These are phyloP conservation scores for Phyllachora maydis DNA, from an alignment of 2,329 filamentous ascomycete species.

Conservation along the genomic window DNA sequence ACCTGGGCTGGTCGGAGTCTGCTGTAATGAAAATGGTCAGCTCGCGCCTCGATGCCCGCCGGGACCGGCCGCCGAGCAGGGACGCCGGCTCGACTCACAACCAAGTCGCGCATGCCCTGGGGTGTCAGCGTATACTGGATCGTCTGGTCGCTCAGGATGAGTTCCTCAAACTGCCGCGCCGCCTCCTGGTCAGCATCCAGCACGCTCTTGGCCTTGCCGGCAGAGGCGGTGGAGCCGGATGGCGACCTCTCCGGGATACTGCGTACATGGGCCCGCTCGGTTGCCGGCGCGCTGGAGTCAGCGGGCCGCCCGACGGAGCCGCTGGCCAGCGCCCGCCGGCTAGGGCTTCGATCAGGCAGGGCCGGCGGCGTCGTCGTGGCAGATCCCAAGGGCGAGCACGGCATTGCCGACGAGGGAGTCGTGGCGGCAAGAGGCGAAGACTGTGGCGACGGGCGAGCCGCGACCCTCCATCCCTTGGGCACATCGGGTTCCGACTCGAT, in stretches of 20 bases:
- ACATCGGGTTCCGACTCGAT: conserved; percentile 15
- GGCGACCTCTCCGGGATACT: too few species aligned
- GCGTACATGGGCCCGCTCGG: conserved; percentile 18
- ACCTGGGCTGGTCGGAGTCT: conserved; percentile 8
- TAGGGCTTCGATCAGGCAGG: conserved; percentile 9
- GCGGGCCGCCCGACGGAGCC: too few species aligned
- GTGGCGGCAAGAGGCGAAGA: too few species aligned
- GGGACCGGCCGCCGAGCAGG: neutral
- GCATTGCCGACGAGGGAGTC: too few species aligned
- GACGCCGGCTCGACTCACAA: conserved; percentile 36
- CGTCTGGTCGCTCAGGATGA: conserved; percentile 66
- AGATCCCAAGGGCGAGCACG: too few species aligned
- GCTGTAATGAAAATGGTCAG: conserved; percentile 1
- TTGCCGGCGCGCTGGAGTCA: conserved; percentile 1
- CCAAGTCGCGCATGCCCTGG: conserved; percentile 56
- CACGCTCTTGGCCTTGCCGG: conserved; percentile 28
- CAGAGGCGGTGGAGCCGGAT: conserved; percentile 27
- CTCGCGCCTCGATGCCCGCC: too few species aligned
- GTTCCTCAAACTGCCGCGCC: conserved; percentile 51
- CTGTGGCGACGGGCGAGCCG: too few species aligned
- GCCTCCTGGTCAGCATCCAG: too few species aligned
- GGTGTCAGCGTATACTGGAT: conserved; percentile 69
- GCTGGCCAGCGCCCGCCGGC: conserved; percentile 6
- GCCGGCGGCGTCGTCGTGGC: conserved; percentile 4
- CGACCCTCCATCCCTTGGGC: too few species aligned